These are phyloP conservation scores for Excoecaria cochinchinensis DNA, from an alignment of 345 rosid species.

Conservation along the genomic window DNA sequence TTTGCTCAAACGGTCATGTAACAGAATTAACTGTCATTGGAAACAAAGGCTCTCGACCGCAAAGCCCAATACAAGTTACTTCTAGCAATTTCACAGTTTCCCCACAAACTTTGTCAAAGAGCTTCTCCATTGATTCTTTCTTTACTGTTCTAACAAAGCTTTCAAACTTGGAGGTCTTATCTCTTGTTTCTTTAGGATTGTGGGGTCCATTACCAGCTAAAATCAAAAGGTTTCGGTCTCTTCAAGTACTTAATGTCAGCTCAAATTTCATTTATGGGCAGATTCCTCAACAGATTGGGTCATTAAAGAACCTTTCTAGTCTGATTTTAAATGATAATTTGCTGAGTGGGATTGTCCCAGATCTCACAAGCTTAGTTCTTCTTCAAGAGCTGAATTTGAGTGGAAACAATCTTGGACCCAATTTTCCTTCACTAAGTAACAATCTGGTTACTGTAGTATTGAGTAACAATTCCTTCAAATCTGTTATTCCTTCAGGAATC, in stretches of 20 bases:
- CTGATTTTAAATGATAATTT: constrained; percentile 60
- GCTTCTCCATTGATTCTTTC: constrained; percentile 60
- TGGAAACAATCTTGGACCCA: constrained; percentile 60
- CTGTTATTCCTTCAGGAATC: constrained; percentile 50
- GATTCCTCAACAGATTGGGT: constrained; percentile 51
- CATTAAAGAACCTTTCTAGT: constrained; percentile 49
- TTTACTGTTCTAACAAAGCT: constrained; percentile 68
- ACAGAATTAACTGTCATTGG: constrained; percentile 62
- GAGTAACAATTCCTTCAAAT: constrained; percentile 63
- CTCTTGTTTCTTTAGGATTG: constrained; percentile 70
- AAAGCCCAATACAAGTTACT: constrained; percentile 10
- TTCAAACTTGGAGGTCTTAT: constrained; percentile 53
- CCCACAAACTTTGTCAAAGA: constrained; percentile 39
- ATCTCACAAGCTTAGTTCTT: constrained; percentile 41
- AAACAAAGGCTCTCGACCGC: constrained; percentile 49
- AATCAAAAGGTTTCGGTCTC: constrained; percentile 49
- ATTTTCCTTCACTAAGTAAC: constrained; percentile 56
- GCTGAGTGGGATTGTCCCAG: constrained; percentile 63
- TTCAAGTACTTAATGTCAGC: constrained; percentile 57
- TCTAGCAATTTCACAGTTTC: constrained; percentile 29
- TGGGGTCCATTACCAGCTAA: constrained; percentile 74
- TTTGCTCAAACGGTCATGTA: constrained; percentile 50
- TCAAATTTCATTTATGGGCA: constrained; percentile 69
- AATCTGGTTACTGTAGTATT: constrained; percentile 41
- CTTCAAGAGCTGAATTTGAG: constrained; percentile 62